Evolutionary conservation across 345 rosid species (phyloP).

Genomic region (Abelmoschus esculentus): DNA sequence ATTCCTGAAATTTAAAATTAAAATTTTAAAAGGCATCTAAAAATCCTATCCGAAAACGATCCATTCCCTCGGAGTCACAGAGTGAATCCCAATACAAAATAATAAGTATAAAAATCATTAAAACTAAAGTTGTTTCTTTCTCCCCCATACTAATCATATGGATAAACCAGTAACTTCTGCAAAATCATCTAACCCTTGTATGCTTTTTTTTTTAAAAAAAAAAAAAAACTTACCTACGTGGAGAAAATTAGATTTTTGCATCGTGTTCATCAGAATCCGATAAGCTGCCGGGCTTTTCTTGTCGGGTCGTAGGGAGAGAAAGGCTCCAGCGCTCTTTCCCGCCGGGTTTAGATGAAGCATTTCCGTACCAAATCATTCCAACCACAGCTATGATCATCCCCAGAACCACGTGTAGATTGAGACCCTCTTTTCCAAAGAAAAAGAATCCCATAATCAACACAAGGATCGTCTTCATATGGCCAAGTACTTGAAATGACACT

Average conservation of each 20-base stretch:
- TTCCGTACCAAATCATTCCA: constrained; percentile 97
- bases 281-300: constrained; percentile 43
- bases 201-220: constrained; percentile 9
- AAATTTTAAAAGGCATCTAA: background rate
- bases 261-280: constrained; percentile 44
- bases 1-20: background rate
- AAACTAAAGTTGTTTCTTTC: constrained; percentile 3
- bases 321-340: constrained; percentile 77
- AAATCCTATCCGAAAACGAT: constrained; percentile 3
- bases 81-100: background rate
- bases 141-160: constrained; percentile 6
- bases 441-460: constrained; percentile 79
- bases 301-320: constrained; percentile 49
- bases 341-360: constrained; percentile 89
- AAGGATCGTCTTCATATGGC: constrained; percentile 95
- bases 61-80: too few relatives aligned
- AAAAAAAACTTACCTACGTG: constrained; percentile 1
- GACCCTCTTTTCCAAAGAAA: constrained; percentile 95
- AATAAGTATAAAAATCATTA: constrained; percentile 5
- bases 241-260: constrained; percentile 23
- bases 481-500: constrained; percentile 86
- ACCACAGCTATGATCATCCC: constrained; percentile 87
- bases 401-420: constrained; percentile 71
- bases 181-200: constrained; percentile 17
- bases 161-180: constrained; percentile 12